phyloP scores from a whole-genome alignment of 2,329 filamentous ascomycete species.

The Exophiala viscosa region DNA sequence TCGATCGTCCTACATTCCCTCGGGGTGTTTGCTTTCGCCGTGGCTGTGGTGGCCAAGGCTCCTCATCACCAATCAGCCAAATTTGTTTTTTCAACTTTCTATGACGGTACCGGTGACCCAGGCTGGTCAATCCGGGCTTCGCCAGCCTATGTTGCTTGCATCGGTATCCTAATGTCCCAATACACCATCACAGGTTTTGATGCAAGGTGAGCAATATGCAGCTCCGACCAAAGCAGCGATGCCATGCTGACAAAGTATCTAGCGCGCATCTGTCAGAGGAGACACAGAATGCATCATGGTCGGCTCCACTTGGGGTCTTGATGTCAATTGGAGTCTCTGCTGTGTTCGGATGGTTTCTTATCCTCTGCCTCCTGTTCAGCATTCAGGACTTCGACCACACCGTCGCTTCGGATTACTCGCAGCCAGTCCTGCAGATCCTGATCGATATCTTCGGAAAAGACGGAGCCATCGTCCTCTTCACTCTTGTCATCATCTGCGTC shows the following conservation, averaged over 20 bases:
- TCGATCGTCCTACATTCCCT: conserved; percentile 55
- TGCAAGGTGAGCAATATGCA: conserved; percentile 11
- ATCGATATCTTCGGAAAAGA: conserved; percentile 55
- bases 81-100: conserved; percentile 53
- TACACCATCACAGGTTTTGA: conserved; percentile 47
- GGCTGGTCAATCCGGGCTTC: conserved; percentile 55
- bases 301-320: conserved; percentile 56
- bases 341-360: conserved; percentile 58
- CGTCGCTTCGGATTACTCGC: conserved; percentile 44
- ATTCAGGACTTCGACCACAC: conserved; percentile 55
- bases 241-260: conserved; percentile 1
- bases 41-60: conserved; percentile 56
- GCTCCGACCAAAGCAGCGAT: not conserved
- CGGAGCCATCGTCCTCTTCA: conserved; percentile 55
- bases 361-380: conserved; percentile 56
- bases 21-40: conserved; percentile 52
- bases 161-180: conserved; percentile 53
- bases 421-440: conserved; percentile 58
- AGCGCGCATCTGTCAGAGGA: conserved; percentile 57
- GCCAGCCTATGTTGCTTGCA: conserved; percentile 53
- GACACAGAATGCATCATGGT: conserved; percentile 55
- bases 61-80: conserved; percentile 54
- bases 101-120: conserved; percentile 51
- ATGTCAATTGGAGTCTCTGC: conserved; percentile 55
- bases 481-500: conserved; percentile 56